phyloP scores from a whole-genome alignment of 805 yeast genomes.

The Pichia paraexigua region DNA sequence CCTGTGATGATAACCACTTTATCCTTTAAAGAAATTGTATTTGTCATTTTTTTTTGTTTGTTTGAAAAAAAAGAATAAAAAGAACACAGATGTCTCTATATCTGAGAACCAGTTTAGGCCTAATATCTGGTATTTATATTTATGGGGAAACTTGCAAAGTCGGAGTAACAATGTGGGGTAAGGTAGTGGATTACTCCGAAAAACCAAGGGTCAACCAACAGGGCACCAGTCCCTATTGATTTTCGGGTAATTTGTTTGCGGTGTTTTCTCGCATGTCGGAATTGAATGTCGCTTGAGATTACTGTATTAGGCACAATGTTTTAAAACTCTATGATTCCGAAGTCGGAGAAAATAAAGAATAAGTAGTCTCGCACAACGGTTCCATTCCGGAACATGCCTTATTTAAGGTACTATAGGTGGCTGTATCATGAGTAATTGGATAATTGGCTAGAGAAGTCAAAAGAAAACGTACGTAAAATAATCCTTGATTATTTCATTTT shows the following conservation, averaged over 20 bases:
- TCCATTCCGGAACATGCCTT: too few species aligned
- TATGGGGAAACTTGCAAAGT: too few species aligned
- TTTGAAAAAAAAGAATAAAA: too few species aligned
- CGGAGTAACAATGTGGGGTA: neutral
- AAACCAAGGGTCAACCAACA: neutral
- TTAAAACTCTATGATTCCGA: too few species aligned
- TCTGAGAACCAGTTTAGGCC: neutral
- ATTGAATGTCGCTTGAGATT: too few species aligned
- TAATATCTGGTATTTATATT: neutral
- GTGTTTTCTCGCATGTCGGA: neutral
- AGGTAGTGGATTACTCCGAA: neutral
- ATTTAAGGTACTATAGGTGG: neutral
- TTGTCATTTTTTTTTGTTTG: conserved; percentile 4
- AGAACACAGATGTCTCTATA: too few species aligned
- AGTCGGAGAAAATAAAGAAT: too few species aligned
- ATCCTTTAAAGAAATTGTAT: conserved; percentile 50
- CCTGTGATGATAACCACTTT: conserved; percentile 93
- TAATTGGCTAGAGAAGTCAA: too few species aligned
- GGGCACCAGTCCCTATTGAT: neutral
- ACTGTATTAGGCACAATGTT: too few species aligned
- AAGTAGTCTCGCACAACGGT: too few species aligned
- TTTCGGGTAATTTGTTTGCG: neutral
- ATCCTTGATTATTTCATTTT: too few species aligned
- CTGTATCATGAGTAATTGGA: neutral
- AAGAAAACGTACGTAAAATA: too few species aligned